Base-by-base conservation (phyloP, 805 yeast genomes). In the Myxozyma neglecta region DNA sequence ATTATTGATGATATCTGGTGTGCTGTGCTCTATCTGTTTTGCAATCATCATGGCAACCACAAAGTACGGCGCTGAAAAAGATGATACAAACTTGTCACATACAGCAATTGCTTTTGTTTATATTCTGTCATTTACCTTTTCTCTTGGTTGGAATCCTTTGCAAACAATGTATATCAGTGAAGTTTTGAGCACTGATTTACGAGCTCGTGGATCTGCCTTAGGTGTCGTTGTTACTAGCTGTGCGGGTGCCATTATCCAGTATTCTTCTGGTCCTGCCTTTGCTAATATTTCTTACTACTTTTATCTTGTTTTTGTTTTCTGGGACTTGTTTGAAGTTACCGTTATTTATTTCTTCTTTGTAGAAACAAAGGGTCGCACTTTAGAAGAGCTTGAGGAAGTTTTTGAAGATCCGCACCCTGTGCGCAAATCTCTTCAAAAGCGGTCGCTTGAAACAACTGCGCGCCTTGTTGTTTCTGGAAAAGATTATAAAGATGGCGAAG, bases 251-350 rank as follows among this genome's bases (percentile, higher is more conserved):
- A 71, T 73, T 59, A 72, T 73, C 60, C 72, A 75, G 56, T 76
- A 72, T 52, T 73, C 73, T 13, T 74, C 72, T 50, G 75, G 77
- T 7, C 68, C 75, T 6, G 80, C 87, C 71, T 75, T 81, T 72
- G 68, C 77, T 72, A 58, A 78, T 67, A 76, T 84, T 70, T 76
- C 76, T 49, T 81, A 84, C 74, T 81, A 79, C 66, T 82, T 86
- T 48, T 87, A 85, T 69, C 73, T 84, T 14, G 81, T 87, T 67
- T 87, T 84, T 73, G 83, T 86, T 42, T 74, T 75, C 8, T 75
- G 81, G 68, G 83, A 84, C 72, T 71, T 76, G 61, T 29, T 60
- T 29, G 63, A 60, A 18, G 60, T 50, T 45, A 9, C 16, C 18
- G 13, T 55, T 20, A 60, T 67, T 29, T 65, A 63, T 32, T 63